Evolutionary conservation across 345 rosid genomes (phyloP), one percentile per base, ranked within the genome.

Genomic region (Combretum micranthum): DNA sequence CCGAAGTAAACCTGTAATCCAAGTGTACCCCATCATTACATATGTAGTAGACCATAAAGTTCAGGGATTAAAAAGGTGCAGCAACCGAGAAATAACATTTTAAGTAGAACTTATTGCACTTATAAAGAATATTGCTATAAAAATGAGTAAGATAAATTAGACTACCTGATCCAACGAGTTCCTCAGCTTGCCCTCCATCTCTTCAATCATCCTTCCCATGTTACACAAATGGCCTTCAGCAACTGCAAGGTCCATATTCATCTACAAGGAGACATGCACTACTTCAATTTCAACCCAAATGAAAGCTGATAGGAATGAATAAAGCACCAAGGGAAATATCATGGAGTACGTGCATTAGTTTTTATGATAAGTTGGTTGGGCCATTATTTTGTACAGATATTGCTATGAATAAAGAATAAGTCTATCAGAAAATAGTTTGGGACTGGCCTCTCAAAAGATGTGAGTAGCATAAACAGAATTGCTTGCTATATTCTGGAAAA

Each of bases 151-250:
- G 32, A 59, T 18, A 5, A 10, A 47, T 22, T 4, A 32, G 2
- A 39, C 15, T 64, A 84, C 98, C n/a, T 93, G 94, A 80, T 93
- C n/a, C 58, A 93, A 73, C 2, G 99, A 86, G 73, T 86, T 86
- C 66, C 97, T 82, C 39, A 89, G 85, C 77, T 86, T 93, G 55
- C 97, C 81, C 80, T 93, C 97, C 91, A 93, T 75, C 66, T 93
- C 97, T 73, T 93, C 99, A 59, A 93, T 89, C 99, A 93, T 88
- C 84, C 74, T 83, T 54, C 99, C 97, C 97, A 93, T 89, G 72
- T 93, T 93, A 70, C 94, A 86, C 19, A 93, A 77, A 76, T 93
- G 97, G 51, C 99, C 99, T 47, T 89, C 99, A 4, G 86, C 86
- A 66, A 82, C 73, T 43, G 93, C 50, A 22, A 93, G 85, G 71